Base-by-base conservation (phyloP, 768 basidiomycete genomes). In the Lepiota subincarnata region DNA sequence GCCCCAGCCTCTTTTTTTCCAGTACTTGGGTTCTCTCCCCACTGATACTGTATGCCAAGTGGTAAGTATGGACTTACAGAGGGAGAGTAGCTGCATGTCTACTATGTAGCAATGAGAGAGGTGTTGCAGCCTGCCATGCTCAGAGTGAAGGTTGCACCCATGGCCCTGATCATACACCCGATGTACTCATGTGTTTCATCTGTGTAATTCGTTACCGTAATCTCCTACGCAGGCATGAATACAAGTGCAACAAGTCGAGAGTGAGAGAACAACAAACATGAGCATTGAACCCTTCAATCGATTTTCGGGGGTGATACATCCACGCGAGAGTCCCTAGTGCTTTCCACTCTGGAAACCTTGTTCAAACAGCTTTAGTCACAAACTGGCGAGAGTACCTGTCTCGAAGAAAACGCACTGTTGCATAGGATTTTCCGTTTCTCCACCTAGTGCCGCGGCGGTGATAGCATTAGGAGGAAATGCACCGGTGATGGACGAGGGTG, bases 121-220 rank as follows among this genome's bases (percentile, higher is more conserved):
- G 87, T 92, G 61, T 92, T 96, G 18, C 72, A 70, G 8, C 78
- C 79, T 0, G 82, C 79, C 86, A 98, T 88, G 44, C 81, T 89
- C 0, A 92, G 83, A 2, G 91, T 92, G 61, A 92, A 95, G 22
- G 69, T 75, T 1, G 81, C 92, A 1, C 92, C 94, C 78, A 91
- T 82, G 4, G 80, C 69, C 4, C 70, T 70, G 47, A 98, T 89
- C 13, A 98, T 72, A 57, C 82, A 84, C 71, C 92, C 92, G 47
- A 98, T 76, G 62, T 95, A 95, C 48, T 96, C 93, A 2, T 92
- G 78, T 4, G 89, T 79, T 35, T 86, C 83, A 1, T 93, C 93
- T 0, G 89, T 88, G 64, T 94, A 96, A 63, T 95, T 95, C 0
- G 92, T 92, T 1, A 96, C 75, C 0, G 92, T 89, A 50, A 96